Evolutionary conservation across 75 land plant species (phyloP), one percentile per base, ranked within the genome.

Genomic region (Gnetum montanum): DNA sequence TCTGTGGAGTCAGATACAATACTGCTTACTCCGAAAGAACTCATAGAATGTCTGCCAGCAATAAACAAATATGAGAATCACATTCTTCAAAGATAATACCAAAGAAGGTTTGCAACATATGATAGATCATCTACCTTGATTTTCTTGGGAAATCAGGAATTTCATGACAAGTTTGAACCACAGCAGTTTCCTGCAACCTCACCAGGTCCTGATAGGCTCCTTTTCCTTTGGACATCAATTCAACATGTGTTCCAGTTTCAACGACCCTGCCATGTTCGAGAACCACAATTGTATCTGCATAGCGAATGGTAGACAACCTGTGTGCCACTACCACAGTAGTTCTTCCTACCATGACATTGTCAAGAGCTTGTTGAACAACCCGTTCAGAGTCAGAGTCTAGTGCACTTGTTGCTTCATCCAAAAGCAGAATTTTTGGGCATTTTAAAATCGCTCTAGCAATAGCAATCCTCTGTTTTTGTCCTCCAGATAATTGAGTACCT

Each of bases 391-490:
- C 78, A 43, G 81, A 66, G 68, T 84, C 88, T 38, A 84, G 71
- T 6, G 88, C 88, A 63, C 88, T 84, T 24, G 88, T 78, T 18
- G 81, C 77, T 54, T 78, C 81, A 62, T 78, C 81, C 27, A 78
- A 49, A 22, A 84, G 80, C 27, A 84, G 49, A 53, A 84, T 77
- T 7, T 66, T 73, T 33, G 88, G 88, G 54, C 75, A 59, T 43
- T 67, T 81, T 13, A 84, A 67, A 56, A 84, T 62, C 15, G 88
- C 88, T 57, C 88, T 83, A 16, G 88, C 85, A 58, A 84, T 81
- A n/a, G 88, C 88, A 52, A 84, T 75, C 43, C 88, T 62, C 46
- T 84, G 85, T 58, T 84, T 84, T 51, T 84, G 87, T 33, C 87
- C 87, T 26, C 84, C 84, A 35, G 87, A 84, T 45, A 84, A 58